phyloP scores from a whole-genome alignment of 208 protist species.

The Crithidia fasciculata region DNA sequence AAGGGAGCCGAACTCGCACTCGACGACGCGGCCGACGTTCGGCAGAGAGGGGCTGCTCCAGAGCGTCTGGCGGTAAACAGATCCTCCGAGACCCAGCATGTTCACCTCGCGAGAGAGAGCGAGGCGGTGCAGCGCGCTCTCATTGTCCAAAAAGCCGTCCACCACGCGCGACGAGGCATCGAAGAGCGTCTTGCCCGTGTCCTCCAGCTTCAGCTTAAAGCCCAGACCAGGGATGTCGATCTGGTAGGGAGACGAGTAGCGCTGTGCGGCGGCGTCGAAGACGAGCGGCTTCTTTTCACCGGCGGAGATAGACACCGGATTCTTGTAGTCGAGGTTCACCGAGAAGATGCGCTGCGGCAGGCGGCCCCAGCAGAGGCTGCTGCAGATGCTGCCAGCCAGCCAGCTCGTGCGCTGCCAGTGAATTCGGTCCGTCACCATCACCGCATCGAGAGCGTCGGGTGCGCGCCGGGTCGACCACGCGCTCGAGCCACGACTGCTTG shows the following conservation, averaged over 20 bases:
- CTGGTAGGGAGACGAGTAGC: conserved; percentile 58
- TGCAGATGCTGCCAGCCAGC: conserved; percentile 74
- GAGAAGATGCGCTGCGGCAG: conserved; percentile 80
- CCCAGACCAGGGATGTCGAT: conserved; percentile 61
- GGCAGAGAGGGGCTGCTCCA: conserved; percentile 79
- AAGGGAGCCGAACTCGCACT: conserved; percentile 60
- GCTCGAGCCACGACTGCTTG: conserved; percentile 59
- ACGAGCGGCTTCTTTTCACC: conserved; percentile 27
- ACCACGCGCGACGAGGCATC: conserved; percentile 53
- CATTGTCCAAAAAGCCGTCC: conserved; percentile 86
- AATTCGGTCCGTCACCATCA: conserved; percentile 81
- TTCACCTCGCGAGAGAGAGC: conserved; percentile 80
- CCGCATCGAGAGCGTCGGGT: conserved; percentile 77
- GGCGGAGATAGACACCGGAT: conserved; percentile 57
- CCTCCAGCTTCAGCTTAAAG: conserved; percentile 65
- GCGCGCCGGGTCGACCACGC: conserved; percentile 65
- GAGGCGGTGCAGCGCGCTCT: conserved; percentile 79
- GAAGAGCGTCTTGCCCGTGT: conserved; percentile 67
- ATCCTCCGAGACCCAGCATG: conserved; percentile 82
- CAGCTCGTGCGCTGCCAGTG: conserved; percentile 88
- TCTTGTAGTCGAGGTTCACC: conserved; percentile 77
- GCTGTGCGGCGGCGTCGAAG: conserved; percentile 47
- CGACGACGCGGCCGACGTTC: conserved; percentile 52
- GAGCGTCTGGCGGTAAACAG: conserved; percentile 82
- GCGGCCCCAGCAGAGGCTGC: conserved; percentile 76